Evolutionary conservation across 1,284 basidiomycete genomes (phyloP).

Genomic region (Dichomitus squalens): DNA sequence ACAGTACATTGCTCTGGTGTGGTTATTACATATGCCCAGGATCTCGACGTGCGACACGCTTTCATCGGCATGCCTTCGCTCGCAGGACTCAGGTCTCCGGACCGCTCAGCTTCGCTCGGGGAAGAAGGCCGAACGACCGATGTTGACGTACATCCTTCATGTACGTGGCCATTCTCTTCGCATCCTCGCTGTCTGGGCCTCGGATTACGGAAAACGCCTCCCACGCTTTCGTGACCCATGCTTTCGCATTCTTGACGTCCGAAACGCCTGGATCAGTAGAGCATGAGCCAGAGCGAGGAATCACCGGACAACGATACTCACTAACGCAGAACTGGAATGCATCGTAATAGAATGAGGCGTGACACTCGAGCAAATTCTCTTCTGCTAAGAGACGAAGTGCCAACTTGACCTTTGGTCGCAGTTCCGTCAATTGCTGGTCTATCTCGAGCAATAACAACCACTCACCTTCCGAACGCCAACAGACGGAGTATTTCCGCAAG

Average conservation of each 20-base stretch:
- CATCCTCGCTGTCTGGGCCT: slow-evolving; percentile 27
- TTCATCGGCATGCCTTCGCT: no score
- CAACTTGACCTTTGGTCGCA: slow-evolving; percentile 19
- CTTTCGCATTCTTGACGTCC: slow-evolving; percentile 29
- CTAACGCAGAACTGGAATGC: slow-evolving; percentile 31
- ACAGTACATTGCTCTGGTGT: no score
- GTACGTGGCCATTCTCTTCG: slow-evolving; percentile 22
- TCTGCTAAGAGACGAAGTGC: slow-evolving; percentile 24
- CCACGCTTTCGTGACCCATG: slow-evolving; percentile 30
- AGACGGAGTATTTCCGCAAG: slow-evolving; percentile 22
- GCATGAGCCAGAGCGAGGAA: background rate
- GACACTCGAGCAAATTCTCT: slow-evolving; percentile 23
- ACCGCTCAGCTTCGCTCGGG: slow-evolving; percentile 22
- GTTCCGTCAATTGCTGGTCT: background rate
- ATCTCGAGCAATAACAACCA: background rate
- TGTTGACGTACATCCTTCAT: slow-evolving; percentile 27
- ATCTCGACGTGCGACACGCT: no score
- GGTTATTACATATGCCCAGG: no score
- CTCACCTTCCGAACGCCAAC: slow-evolving; percentile 26
- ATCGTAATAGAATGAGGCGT: slow-evolving; percentile 29
- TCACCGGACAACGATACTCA: slow-evolving; percentile 12
- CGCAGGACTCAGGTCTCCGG: slow-evolving; percentile 15
- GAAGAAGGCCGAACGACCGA: slow-evolving; percentile 19
- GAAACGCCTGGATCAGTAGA: slow-evolving; percentile 18
- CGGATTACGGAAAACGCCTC: slow-evolving; percentile 23